A percentile compares a stretch with the other conserved stretches of the same genome.
phyloP scores from a whole-genome alignment of 73 alveolate genomes.

The Paramecium biaurelia region DNA sequence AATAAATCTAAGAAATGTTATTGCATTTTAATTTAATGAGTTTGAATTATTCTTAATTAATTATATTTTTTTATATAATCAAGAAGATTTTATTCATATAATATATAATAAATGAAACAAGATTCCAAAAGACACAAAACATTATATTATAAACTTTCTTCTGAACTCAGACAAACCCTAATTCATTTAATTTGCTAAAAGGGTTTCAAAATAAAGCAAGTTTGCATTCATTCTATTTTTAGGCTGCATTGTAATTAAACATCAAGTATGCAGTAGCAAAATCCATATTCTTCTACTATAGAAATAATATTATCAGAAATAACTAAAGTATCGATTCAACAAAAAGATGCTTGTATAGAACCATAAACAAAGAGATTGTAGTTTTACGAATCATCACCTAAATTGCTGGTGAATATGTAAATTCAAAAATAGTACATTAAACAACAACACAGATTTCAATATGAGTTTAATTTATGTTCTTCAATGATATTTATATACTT shows the following conservation, averaged over 20 bases:
- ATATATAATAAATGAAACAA: background rate
- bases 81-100: background rate
- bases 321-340: background rate
- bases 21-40: background rate
- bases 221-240: background rate
- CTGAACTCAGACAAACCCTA: background rate
- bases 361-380: background rate
- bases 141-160: background rate
- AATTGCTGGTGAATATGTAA: background rate
- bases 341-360: background rate
- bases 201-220: background rate
- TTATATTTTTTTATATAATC: background rate
- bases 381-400: background rate
- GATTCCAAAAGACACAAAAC: background rate
- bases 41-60: background rate
- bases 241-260: background rate
- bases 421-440: background rate
- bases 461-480: background rate
- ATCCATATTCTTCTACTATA: background rate
- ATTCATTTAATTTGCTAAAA: background rate
- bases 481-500: background rate
- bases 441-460: background rate
- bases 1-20: too few species aligned
- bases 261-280: background rate
- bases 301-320: background rate